phyloP scores from a whole-genome alignment of 1,284 basidiomycete species.

The Ustilago loliicola region DNA sequence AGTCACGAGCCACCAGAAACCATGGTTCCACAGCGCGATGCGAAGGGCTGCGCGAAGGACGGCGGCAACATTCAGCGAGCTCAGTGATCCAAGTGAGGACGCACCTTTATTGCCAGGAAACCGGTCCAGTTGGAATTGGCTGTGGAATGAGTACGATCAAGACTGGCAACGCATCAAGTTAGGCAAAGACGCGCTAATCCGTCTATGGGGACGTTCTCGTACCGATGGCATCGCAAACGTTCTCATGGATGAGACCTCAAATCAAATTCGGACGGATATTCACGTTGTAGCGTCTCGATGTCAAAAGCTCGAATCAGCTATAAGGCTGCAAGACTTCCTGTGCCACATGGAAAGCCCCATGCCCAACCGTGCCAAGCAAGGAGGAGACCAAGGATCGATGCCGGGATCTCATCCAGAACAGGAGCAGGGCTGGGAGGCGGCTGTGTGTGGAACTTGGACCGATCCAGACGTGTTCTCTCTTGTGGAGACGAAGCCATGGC shows the following conservation, averaged over 20 bases:
- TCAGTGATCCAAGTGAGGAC: no score
- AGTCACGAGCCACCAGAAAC: no score
- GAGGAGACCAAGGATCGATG: no score
- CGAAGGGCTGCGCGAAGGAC: no score
- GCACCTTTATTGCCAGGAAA: no score
- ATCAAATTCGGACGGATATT: not conserved
- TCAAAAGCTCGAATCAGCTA: not conserved
- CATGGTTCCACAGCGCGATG: no score
- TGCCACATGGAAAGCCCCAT: no score
- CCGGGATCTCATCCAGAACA: no score
- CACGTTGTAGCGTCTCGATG: not conserved
- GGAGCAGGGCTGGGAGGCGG: not conserved
- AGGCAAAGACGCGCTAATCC: not conserved
- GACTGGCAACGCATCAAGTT: not conserved
- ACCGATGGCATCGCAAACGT: not conserved
- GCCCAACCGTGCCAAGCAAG: no score
- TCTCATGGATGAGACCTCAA: not conserved
- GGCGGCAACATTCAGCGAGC: no score
- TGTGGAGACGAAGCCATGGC: slow-evolving; percentile 10
- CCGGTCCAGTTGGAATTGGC: not conserved
- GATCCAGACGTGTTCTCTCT: slow-evolving; percentile 22
- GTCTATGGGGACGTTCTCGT: not conserved
- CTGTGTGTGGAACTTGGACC: slow-evolving; percentile 7
- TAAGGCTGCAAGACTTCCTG: no score
- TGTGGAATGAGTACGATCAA: not conserved